Percentiles rank a stretch among this genome's conserved stretches.
phyloP scores from a whole-genome alignment of 768 basidiomycete species.

The Leccinellum rugosiceps region DNA sequence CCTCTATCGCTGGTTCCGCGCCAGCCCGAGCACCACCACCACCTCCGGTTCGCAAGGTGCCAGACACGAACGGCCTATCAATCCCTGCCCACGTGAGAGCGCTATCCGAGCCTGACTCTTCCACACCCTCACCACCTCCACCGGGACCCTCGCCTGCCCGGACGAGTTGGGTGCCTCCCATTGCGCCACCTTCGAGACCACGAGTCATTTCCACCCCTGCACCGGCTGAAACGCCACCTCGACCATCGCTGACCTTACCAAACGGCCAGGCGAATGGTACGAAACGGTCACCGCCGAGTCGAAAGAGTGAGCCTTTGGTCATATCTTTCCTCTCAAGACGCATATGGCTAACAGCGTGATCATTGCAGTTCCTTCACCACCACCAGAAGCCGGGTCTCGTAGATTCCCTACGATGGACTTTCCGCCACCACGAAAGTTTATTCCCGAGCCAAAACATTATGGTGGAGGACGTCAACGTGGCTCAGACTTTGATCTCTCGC shows the following conservation, averaged over 20 bases:
- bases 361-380: slow-evolving; percentile 49
- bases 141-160: slow-evolving; percentile 30
- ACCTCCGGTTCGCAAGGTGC: slow-evolving; percentile 40
- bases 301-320: slow-evolving; percentile 44
- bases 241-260: slow-evolving; percentile 6
- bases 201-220: slow-evolving; percentile 27
- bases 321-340: not conserved
- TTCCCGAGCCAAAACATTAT: slow-evolving; percentile 50
- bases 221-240: slow-evolving; percentile 17
- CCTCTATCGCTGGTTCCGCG: slow-evolving; percentile 27
- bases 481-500: slow-evolving; percentile 62
- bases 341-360: slow-evolving; percentile 12
- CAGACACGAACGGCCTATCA: slow-evolving; percentile 25
- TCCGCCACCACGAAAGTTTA: slow-evolving; percentile 72
- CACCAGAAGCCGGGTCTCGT: slow-evolving; percentile 63
- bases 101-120: slow-evolving; percentile 42
- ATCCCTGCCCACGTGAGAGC: slow-evolving; percentile 40
- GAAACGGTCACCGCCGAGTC: slow-evolving; percentile 35
- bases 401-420: slow-evolving; percentile 77
- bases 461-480: slow-evolving; percentile 63
- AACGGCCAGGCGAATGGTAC: slow-evolving; percentile 28
- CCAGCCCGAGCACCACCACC: slow-evolving; percentile 36
- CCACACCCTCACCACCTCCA: slow-evolving; percentile 32
- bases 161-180: slow-evolving; percentile 18
- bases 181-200: slow-evolving; percentile 15